Evolutionary conservation across 2,329 filamentous ascomycete species (phyloP).

Genomic region (Aspergillus sp.): DNA sequence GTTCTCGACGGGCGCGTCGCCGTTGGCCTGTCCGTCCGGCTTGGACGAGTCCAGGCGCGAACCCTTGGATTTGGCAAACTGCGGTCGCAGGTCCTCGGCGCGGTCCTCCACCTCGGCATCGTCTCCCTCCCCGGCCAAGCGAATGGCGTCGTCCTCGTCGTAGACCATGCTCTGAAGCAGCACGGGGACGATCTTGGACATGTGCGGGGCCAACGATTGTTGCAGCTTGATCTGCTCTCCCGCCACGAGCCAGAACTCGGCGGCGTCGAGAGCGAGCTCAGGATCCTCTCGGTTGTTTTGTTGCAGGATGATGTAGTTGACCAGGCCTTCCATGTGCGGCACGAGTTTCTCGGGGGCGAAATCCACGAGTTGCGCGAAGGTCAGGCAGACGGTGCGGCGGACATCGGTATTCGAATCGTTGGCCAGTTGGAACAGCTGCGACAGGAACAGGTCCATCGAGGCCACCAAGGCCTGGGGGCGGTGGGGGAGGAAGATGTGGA

Average conservation of each 20-base stretch:
- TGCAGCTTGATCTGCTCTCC: constrained; percentile 83
- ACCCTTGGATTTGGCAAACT: constrained; percentile 73
- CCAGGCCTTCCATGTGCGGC: constrained; percentile 81
- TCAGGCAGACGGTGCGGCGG: constrained; percentile 86
- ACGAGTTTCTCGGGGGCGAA: constrained; percentile 85
- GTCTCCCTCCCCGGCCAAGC: constrained; percentile 78
- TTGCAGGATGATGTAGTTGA: constrained; percentile 90
- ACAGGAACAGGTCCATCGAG: constrained; percentile 76
- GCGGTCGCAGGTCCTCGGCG: constrained; percentile 85
- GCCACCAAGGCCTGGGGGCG: constrained; percentile 79
- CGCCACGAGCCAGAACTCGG: constrained; percentile 95
- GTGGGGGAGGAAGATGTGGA: constrained; percentile 88
- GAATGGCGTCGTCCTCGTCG: constrained; percentile 84
- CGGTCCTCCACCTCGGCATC: constrained; percentile 92
- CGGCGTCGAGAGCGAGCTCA: constrained; percentile 88
- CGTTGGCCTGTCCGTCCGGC: constrained; percentile 38
- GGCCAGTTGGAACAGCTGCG: constrained; percentile 78
- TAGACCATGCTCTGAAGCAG: constrained; percentile 95
- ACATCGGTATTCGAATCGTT: constrained; percentile 77
- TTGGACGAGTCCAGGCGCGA: constrained; percentile 59
- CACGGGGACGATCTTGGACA: constrained; percentile 83
- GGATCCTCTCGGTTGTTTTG: constrained; percentile 79
- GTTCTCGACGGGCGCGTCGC: constrained; percentile 50
- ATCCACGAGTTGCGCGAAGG: constrained; percentile 90
- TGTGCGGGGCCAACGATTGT: constrained; percentile 71